Evolutionary conservation across 768 basidiomycete genomes (phyloP), one percentile per base, ranked within the genome.

Genomic region (Suillus cothurnatus): DNA sequence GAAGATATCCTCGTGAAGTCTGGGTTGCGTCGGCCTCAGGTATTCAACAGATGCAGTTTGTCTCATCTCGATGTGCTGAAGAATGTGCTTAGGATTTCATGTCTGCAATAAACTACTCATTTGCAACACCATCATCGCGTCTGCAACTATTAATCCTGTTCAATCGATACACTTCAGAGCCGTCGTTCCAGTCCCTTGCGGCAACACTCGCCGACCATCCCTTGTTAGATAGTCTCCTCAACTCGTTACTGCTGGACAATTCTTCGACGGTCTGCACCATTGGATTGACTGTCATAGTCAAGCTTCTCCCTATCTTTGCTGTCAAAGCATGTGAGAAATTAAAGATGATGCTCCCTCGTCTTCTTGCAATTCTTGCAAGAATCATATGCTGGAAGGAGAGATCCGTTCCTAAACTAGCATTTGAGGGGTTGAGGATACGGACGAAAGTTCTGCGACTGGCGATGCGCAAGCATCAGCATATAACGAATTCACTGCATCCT

Each of bases 381-480:
- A 81, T 88, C 21, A 79, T 94, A 67, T 92, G 89, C 73, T 94
- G 93, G 93, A 87, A 87, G 67, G 85, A 86, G 63, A 75, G 83
- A 61, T 77, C 80, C 23, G 74, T 81, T 7, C 73, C 73, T 3
- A 69, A 73, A 14, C 75, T 79, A 64, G 71, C 69, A 32, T 77
- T 73, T 17, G 73, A 78, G 67, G 75, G 47, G 80, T 81, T 71
- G 72, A 72, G 23, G 66, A 67, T 4, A 68, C 66, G 39, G 67
- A 67, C 15, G 47, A 32, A 2, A 32, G 31, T 45, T 23, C 53
- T 55, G 52, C 50, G 2, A 15, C 41, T 49, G 58, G 58, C n/a
- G 38, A 39, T 39, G 23, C 45, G 12, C 41, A 61, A 63, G 67
- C 62, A 23, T 55, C 62, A 43, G 71, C 66, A 36, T 60, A 17